Conservation (phyloP, 352 stramenopile species). For the Phytophthora sp. region DNA sequence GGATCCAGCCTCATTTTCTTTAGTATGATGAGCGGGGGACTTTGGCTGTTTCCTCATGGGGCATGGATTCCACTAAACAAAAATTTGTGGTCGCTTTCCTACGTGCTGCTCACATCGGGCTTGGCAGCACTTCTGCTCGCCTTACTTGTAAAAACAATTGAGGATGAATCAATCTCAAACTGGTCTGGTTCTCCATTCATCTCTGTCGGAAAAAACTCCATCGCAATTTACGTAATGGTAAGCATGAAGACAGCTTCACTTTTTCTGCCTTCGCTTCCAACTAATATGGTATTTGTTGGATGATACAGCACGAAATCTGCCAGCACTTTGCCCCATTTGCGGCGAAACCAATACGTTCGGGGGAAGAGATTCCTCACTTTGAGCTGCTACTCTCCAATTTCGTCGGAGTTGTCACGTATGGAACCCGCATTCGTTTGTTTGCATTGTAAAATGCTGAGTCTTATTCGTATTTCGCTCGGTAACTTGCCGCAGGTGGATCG, state of each 20-base stretch:
- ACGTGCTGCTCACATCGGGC: conserved; percentile 54
- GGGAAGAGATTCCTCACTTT: conserved; percentile 19
- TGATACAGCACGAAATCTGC: conserved; percentile 61
- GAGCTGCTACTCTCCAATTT: conserved; percentile 59
- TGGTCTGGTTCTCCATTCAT: conserved; percentile 36
- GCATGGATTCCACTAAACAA: conserved; percentile 82
- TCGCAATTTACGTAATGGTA: conserved; percentile 79
- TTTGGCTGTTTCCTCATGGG: conserved; percentile 30
- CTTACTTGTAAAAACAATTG: conserved; percentile 29
- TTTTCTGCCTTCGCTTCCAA: neutral
- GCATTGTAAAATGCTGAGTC: neutral
- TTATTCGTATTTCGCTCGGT: neutral
- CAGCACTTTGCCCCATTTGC: conserved; percentile 58
- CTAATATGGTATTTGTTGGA: conserved; percentile 1
- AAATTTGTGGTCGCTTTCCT: conserved; percentile 86
- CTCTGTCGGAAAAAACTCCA: conserved; percentile 76
- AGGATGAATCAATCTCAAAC: conserved; percentile 5
- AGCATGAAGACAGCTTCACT: neutral
- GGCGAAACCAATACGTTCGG: conserved; percentile 19
- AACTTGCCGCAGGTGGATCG: conserved; percentile 22
- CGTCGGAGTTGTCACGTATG: conserved; percentile 40
- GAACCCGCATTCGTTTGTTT: neutral
- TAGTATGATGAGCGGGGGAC: conserved; percentile 13
- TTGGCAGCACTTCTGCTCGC: conserved; percentile 39
- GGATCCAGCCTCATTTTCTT: conserved; percentile 11